Evolutionary conservation across 495 filamentous ascomycete species (phyloP).

Genomic region (Lasiosphaeris hirsuta): DNA sequence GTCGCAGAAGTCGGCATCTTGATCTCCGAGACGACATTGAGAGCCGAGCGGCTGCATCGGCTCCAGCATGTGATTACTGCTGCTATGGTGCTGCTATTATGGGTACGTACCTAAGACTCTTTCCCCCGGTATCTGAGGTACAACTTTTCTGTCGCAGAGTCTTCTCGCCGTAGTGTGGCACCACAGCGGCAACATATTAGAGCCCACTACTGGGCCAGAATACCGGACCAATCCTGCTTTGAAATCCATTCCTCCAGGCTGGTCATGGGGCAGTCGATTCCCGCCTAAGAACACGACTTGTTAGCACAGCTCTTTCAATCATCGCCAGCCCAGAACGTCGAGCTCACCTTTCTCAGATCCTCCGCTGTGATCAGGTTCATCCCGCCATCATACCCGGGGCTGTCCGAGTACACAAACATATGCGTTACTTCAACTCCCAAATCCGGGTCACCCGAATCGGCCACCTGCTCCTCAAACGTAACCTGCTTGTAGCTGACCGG

Average conservation of each 20-base stretch:
- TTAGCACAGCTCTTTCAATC: neutral
- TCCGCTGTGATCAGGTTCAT: slow-evolving; percentile 36
- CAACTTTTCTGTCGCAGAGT: too few relatives aligned
- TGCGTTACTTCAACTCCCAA: slow-evolving; percentile 35
- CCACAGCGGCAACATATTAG: too few relatives aligned
- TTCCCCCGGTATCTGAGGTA: too few relatives aligned
- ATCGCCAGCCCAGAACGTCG: neutral
- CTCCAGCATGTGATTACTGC: too few relatives aligned
- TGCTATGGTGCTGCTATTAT: too few relatives aligned
- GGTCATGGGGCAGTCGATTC: slow-evolving; percentile 35
- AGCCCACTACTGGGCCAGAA: slow-evolving; percentile 12
- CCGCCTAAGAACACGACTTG: slow-evolving; percentile 13
- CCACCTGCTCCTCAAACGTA: slow-evolving; percentile 34
- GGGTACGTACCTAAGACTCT: too few relatives aligned
- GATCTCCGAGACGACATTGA: too few relatives aligned
- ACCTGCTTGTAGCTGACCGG: slow-evolving; percentile 33
- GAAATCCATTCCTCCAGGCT: slow-evolving; percentile 27
- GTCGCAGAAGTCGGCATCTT: too few relatives aligned
- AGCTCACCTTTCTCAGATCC: slow-evolving; percentile 39
- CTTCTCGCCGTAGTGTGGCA: too few relatives aligned
- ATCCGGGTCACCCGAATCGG: slow-evolving; percentile 26
- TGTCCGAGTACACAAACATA: slow-evolving; percentile 38
- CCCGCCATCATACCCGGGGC: slow-evolving; percentile 41
- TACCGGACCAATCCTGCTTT: slow-evolving; percentile 24
- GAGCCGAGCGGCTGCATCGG: too few relatives aligned